These are phyloP conservation scores for Anacardium occidentale DNA, from an alignment of 345 rosid species.

Conservation along the genomic window DNA sequence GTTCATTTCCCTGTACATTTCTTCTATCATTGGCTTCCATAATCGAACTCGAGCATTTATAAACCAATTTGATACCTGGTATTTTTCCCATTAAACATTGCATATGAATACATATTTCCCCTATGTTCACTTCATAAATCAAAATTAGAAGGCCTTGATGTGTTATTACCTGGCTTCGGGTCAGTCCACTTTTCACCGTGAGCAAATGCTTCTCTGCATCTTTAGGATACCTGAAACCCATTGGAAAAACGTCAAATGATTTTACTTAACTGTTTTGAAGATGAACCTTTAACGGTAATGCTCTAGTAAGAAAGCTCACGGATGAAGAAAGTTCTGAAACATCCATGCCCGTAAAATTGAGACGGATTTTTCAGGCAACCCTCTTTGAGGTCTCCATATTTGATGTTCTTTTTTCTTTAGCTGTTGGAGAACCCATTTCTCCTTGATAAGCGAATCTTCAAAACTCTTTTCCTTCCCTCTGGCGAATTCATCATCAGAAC, in stretches of 20 bases:
- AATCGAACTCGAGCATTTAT: constrained; percentile 94
- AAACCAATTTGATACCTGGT: constrained; percentile 94
- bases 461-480: constrained; percentile 44
- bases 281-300: background rate
- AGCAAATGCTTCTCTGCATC: constrained; percentile 96
- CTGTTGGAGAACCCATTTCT: constrained; percentile 81
- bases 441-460: constrained; percentile 51
- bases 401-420: constrained; percentile 73
- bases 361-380: constrained; percentile 88
- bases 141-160: background rate
- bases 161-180: constrained; percentile 81
- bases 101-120: background rate
- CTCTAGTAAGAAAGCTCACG: constrained; percentile 45
- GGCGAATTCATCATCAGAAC: constrained; percentile 18
- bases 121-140: background rate
- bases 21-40: constrained; percentile 99
- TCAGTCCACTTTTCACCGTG: constrained; percentile 82
- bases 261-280: background rate
- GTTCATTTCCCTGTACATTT: constrained; percentile 90
- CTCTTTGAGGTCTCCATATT: constrained; percentile 92
- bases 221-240: constrained; percentile 72
- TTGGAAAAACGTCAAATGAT: background rate
- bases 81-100: background rate
- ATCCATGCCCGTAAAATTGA: constrained; percentile 90
- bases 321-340: constrained; percentile 99